Evolutionary conservation across 2,329 filamentous ascomycete species (phyloP), one percentile per base, ranked within the genome.

Genomic region (Talaromyces sp.): DNA sequence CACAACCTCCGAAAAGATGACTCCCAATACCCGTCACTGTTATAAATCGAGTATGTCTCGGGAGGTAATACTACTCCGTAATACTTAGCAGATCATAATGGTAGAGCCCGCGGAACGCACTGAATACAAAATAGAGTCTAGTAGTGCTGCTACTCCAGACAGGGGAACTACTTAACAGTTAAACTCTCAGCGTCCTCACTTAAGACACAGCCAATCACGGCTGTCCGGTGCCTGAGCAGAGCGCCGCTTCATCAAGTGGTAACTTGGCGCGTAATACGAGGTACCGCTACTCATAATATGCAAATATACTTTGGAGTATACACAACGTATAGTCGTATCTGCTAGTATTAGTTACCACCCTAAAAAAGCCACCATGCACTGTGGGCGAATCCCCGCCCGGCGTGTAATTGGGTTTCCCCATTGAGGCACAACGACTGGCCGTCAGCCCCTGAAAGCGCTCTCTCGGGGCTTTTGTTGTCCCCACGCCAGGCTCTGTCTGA

Each of bases 141-240:
- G 27, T 31, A 50, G 47, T 17, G 15, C 13, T 31, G n/a, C 52
- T 56, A 56, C 52, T 56, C 52, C 31, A 56, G 52, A 56, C 52
- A 56, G 52, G 52, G 52, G 33, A 37, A 56, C 52, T 56, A 39
- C 52, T 54, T 3, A 19, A 25, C 27, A 6, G 27, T 37, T 37
- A 1, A 37, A 10, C 9, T 37, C 13, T 13, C 9, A 31, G 47
- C 13, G 17, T 35, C 33, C 50, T 54, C 50, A 35, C 50, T 22
- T 35, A 56, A 56, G 33, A 33, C 49, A 58, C 33, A 39, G 35
- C 61, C 61, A 63, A 63, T 63, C 39, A 56, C 10, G 17, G 37
- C 25, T 39, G 35, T 15, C 27, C 31, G 50, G 61, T 63, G 61
- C 61, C 61, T 63, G 61, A 57, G 25, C 49, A 57, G 15, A 56